These are phyloP conservation scores for Coleophoma crateriformis DNA, from an alignment of 2,329 filamentous ascomycete genomes.

Conservation along the genomic window DNA sequence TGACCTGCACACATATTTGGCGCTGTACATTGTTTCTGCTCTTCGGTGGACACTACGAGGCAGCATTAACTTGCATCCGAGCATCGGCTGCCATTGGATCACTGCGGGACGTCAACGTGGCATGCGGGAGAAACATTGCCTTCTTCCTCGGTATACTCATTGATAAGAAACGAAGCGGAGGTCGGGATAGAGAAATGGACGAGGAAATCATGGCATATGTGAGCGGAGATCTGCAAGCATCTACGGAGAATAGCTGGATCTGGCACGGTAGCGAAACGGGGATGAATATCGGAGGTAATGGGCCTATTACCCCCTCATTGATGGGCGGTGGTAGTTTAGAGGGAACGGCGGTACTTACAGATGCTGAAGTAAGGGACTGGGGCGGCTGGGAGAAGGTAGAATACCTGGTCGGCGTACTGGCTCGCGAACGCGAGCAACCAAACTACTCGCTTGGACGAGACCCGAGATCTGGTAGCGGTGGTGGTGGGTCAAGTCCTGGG, in stretches of 20 bases:
- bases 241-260: conserved; percentile 73
- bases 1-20: conserved; percentile 81
- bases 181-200: conserved; percentile 39
- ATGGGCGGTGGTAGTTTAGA: conserved; percentile 15
- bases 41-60: conserved; percentile 65
- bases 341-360: conserved; percentile 42
- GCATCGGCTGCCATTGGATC: conserved; percentile 66
- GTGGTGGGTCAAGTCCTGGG: conserved; percentile 1
- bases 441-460: conserved; percentile 2
- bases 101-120: conserved; percentile 65
- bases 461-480: conserved; percentile 3
- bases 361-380: conserved; percentile 62
- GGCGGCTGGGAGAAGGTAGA: conserved; percentile 76
- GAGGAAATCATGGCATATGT: conserved; percentile 87
- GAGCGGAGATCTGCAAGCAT: conserved; percentile 79
- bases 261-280: conserved; percentile 62
- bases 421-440: conserved; percentile 20
- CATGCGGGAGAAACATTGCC: conserved; percentile 74
- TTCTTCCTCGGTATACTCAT: conserved; percentile 73
- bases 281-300: conserved; percentile 21
- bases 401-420: conserved; percentile 49
- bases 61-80: conserved; percentile 68
- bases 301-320: conserved; percentile 13
- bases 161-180: conserved; percentile 41
- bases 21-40: conserved; percentile 78